Evolutionary conservation across 495 filamentous ascomycete species (phyloP), one percentile per base, ranked within the genome.

Genomic region (Venustampulla echinocandica): DNA sequence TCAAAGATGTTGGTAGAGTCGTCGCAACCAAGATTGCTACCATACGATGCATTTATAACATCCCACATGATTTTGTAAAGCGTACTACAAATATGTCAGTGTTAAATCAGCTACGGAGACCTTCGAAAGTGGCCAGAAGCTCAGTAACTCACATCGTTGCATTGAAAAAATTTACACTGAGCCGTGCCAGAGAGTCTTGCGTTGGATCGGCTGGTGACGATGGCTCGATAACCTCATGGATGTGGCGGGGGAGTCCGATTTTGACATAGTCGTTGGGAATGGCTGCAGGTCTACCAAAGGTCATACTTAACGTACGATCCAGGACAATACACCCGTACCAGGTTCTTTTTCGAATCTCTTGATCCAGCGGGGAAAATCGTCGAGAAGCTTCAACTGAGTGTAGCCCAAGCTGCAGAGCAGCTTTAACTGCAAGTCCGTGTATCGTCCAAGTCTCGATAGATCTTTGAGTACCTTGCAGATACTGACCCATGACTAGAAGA

Each of bases 271-370:
- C 50, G 15, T 69, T 59, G 17, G 65, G 64, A 11, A 69, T 67
- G 2, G 58, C 42, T 9, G 55, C 49, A 10, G 65, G 65, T 9
- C 65, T 49, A 2, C 67, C 67, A 42, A 69, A 66, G 0, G 65
- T 67, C 67, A 70, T 69, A 37, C 67, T 67, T 22, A 69, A 39
- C 2, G 56, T 66, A 27, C 66, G 49, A 33, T 70, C 67, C 13
- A 70, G 47, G 7, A 69, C 40, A 0, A 69, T 52, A 51, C 66
- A 69, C 0, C 58, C 62, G 41, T 55, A 69, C 67, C 67, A 70
- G 13, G 59, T 63, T 2, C 67, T 52, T 35, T 64, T 66, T 13
- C 66, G 47, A 4, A 48, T 58, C 45, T 70, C 67, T 10, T 55
- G 53, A 5, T 67, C 66, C 0, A 67, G 10, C 0, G 52, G 50